Evolutionary conservation across 2,329 filamentous ascomycete species (phyloP), one percentile per base, ranked within the genome.

Genomic region (Furcasterigmium furcatum): DNA sequence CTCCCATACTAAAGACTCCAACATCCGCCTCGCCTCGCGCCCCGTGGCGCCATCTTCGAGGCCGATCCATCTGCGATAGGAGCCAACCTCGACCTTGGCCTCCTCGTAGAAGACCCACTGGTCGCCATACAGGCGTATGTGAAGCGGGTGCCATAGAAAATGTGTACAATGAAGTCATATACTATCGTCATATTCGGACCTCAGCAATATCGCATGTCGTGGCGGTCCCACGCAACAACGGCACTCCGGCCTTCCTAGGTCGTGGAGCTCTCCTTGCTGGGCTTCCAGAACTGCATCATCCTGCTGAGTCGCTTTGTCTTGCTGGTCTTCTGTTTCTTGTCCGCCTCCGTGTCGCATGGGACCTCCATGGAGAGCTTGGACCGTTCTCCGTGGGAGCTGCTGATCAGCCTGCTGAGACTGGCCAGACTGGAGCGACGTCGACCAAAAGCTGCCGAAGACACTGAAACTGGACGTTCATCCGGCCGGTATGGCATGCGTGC

Each of bases 211-310:
- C 21, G 45, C 41, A 41, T 16, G 30, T 10, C 18, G 34, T 18
- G n/a, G 34, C 30, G 14, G 13, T 32, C 5, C 24, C 24, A 18
- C 19, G 34, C 16, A 18, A 38, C 16, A 21, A 16, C 14, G 25
- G 38, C 16, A 35, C 24, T 12, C 25, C 21, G 40, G 32, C 13
- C 18, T 29, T 42, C 24, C 43, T 55, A 63, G n/a, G 55, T 53
- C 29, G 64, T 44, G 27, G 58, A 48, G 4, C 48, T 53, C 30
- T 68, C 61, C 50, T 76, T 75, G 57, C 76, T 82, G 9, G 74
- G 72, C 65, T 86, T 88, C 86, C 86, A 91, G 63, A 91, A 91
- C 55, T 85, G 82, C 75, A 90, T 82, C 70, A 91, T 75, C 43
- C 85, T 84, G 60, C 87, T 86, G 30, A 91, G 67, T 24, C 86